phyloP scores from a whole-genome alignment of 306 rosid genomes.

The Oxytropis ochrocephala region DNA sequence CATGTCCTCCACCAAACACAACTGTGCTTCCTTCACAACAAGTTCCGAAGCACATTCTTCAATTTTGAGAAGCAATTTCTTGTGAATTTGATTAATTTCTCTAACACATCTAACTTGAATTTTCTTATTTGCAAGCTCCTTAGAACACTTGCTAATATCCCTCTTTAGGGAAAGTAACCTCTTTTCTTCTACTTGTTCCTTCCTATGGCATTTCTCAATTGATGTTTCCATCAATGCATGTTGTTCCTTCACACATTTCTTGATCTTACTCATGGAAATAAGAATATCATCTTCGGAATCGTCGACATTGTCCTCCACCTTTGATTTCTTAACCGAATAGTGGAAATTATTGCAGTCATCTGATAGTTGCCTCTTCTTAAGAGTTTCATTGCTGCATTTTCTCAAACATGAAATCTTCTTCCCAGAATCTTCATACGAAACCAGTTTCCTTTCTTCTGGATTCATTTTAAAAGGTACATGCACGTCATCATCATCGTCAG shows the following conservation, averaged over 20 bases:
- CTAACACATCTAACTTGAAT: constrained; percentile 15
- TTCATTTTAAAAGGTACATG: too few relatives aligned
- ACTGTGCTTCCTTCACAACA: not conserved
- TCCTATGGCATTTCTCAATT: not conserved
- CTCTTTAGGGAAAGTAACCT: constrained; percentile 14
- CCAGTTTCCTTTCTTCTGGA: too few relatives aligned
- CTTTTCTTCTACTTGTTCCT: constrained; percentile 4
- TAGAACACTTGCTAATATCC: constrained; percentile 15
- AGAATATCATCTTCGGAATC: not conserved
- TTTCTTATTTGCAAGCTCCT: too few relatives aligned
- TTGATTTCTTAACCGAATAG: not conserved
- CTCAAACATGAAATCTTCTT: not conserved
- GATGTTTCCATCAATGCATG: constrained; percentile 4
- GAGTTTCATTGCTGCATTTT: not conserved
- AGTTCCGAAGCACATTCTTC: not conserved
- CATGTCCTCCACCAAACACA: not conserved
- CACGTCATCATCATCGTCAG: not conserved
- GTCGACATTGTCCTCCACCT: not conserved
- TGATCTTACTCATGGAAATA: not conserved
- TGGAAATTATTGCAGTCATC: too few relatives aligned
- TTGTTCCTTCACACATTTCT: constrained; percentile 3
- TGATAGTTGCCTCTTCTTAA: too few relatives aligned
- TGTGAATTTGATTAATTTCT: not conserved
- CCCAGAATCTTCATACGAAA: not conserved
- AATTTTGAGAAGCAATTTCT: not conserved